Base-by-base conservation (phyloP, 345 rosid genomes). In the Brassica carinata region DNA sequence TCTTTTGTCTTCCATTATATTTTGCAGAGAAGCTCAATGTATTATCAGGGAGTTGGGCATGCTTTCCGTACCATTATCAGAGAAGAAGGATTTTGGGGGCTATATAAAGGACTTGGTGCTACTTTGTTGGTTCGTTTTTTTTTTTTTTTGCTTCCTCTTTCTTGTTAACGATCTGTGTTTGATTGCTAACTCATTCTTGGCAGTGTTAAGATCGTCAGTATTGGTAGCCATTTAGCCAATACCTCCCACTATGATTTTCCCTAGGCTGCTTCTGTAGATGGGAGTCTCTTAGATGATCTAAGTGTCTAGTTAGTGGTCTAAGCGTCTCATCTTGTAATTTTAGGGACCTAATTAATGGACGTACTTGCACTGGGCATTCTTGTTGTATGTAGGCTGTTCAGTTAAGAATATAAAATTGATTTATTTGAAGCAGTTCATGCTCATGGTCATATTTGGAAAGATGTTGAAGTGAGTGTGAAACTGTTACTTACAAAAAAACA, bases 71-170 rank as follows among this genome's bases (percentile, higher is more conserved):
- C 98, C 53, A 96, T 96, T 38, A 83, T 84, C 87, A 85, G 71
- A 83, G 98, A 96, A 62, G 99, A 96, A 78, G 98, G 97, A 9
- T 64, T 86, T 72, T 78, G 83, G 77, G 98, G 99, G 57, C 86
- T 96, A 34, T 93, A 96, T 82, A 96, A 91, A 79, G 99, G 99
- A 82, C 96, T 93, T 68, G 97, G 98, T 72, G 90, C 98, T 17
- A 96, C 99, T 34, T 86, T 96, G 69, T 70, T 93, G 89, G 97
- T 93, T 85, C 62, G 84, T 29, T 79, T 53, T 45, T 51, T 18
- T 15, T 51, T 19, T 19, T 48, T 36, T 36, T 6, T 64, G 72
- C 61, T n/a, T 76, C 69, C 14, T 19, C 23, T 19, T 19, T 38
- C 81, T 57, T 66, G 45, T 67, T 67, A 13, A 71, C 9, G n/a